Evolutionary conservation across 1,284 basidiomycete genomes (phyloP).

Genomic region (Calocybe gambosa): DNA sequence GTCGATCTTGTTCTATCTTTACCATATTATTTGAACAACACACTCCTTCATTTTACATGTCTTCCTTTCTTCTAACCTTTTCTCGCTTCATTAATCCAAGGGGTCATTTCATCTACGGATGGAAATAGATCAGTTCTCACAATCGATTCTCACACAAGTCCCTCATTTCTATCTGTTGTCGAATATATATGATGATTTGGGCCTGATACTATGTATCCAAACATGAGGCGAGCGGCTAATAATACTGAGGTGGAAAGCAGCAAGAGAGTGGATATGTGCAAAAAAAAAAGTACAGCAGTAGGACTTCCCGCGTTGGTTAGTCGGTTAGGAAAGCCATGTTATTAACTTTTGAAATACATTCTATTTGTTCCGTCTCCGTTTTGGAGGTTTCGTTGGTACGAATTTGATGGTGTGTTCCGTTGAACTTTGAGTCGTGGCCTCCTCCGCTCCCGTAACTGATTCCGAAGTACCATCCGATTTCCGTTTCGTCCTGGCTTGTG

Average conservation of each 20-base stretch:
- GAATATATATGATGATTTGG: conserved; percentile 11
- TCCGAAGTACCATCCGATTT: conserved; percentile 33
- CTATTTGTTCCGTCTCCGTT: conserved; percentile 17
- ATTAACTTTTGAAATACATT: conserved; percentile 1
- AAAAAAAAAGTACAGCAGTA: not conserved
- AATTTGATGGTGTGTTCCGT: not conserved
- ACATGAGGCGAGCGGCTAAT: not conserved
- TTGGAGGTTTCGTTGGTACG: conserved; percentile 9
- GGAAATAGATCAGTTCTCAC: not conserved
- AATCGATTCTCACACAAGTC: not conserved
- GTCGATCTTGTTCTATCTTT: not conserved
- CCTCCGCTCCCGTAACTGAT: too few species aligned
- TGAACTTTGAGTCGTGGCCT: not conserved
- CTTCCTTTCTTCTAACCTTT: not conserved
- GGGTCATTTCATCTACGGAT: not conserved
- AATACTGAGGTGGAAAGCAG: not conserved
- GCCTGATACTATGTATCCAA: conserved; percentile 2
- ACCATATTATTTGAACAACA: not conserved
- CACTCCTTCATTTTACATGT: not conserved
- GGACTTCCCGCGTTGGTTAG: not conserved
- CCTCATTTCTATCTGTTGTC: not conserved
- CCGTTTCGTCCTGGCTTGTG: conserved; percentile 32
- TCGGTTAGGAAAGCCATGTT: not conserved
- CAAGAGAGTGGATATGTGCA: not conserved
- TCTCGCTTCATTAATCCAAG: not conserved